These are phyloP conservation scores for Pterula multifida DNA, from an alignment of 1,284 basidiomycete species.

Conservation along the genomic window DNA sequence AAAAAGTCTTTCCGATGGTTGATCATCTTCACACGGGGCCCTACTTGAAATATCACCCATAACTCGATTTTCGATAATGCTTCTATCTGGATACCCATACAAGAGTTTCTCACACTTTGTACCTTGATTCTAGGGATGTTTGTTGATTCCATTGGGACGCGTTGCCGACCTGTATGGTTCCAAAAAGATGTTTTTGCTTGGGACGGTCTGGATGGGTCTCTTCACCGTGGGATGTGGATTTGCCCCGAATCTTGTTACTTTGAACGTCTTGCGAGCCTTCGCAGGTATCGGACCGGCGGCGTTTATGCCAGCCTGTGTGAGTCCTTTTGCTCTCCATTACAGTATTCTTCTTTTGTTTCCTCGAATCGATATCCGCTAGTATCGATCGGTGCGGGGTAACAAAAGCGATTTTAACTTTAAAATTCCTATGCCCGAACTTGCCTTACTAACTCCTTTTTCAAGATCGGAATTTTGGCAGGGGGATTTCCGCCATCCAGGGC, in stretches of 20 bases:
- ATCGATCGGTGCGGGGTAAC: too few species aligned
- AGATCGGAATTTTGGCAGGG: conserved; percentile 72
- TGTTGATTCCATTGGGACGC: conserved; percentile 59
- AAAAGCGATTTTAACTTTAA: not conserved
- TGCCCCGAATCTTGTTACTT: conserved; percentile 36
- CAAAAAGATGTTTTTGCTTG: conserved; percentile 47
- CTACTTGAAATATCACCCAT: not conserved
- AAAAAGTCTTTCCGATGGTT: conserved; percentile 36
- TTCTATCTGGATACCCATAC: too few species aligned
- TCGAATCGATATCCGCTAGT: not conserved
- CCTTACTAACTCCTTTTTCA: not conserved
- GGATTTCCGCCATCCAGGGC: conserved; percentile 54
- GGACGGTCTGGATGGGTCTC: conserved; percentile 31
- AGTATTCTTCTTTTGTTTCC: not conserved
- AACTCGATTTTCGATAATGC: not conserved
- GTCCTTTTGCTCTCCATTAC: conserved; percentile 14
- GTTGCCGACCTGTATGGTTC: conserved; percentile 65
- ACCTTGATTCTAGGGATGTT: conserved; percentile 41
- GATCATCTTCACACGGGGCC: conserved; percentile 15
- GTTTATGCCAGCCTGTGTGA: conserved; percentile 53
- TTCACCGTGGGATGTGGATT: conserved; percentile 48
- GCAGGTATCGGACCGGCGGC: conserved; percentile 65
- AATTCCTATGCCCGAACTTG: not conserved
- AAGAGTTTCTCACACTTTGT: too few species aligned
- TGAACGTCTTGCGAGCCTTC: conserved; percentile 56